phyloP scores from a whole-genome alignment of 345 rosid genomes.

The Sisymbrium irio region DNA sequence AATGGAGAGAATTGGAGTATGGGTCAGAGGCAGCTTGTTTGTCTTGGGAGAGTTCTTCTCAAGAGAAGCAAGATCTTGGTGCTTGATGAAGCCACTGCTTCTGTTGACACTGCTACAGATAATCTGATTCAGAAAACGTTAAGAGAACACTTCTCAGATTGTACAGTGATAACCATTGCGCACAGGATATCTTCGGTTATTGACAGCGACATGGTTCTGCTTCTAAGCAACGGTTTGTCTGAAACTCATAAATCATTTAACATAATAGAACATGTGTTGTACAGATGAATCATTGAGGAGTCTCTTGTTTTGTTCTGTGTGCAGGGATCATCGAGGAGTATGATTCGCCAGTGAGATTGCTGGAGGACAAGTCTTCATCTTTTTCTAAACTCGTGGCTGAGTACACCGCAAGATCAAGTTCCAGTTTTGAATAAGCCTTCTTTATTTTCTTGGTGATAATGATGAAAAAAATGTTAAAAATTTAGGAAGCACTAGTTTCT shows the following conservation, averaged over 20 bases:
- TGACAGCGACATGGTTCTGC: slow-evolving; percentile 78
- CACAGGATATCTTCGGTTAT: slow-evolving; percentile 85
- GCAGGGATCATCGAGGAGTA: slow-evolving; percentile 70
- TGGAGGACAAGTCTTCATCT: slow-evolving; percentile 63
- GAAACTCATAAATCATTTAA: not conserved
- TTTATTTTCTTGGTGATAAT: slow-evolving; percentile 5
- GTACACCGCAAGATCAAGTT: slow-evolving; percentile 58
- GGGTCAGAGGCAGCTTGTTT: slow-evolving; percentile 87
- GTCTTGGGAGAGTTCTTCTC: slow-evolving; percentile 77
- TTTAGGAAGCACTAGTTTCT: not conserved
- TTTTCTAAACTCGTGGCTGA: slow-evolving; percentile 78
- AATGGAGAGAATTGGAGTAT: slow-evolving; percentile 97
- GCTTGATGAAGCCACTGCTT: slow-evolving; percentile 90
- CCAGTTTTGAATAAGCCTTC: slow-evolving; percentile 36
- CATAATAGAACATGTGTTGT: not conserved
- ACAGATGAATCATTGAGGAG: slow-evolving; percentile 4
- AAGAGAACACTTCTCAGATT: slow-evolving; percentile 55
- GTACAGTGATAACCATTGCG: slow-evolving; percentile 78
- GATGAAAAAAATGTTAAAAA: slow-evolving; percentile 6
- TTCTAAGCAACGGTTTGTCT: slow-evolving; percentile 62
- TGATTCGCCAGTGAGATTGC: slow-evolving; percentile 58
- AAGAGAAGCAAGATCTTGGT: slow-evolving; percentile 79
- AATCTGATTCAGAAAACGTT: slow-evolving; percentile 76
- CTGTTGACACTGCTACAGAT: slow-evolving; percentile 84
- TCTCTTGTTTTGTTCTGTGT: not conserved